Conservation (phyloP, 371 early-diverging fungal species). For the Haplosporangium sp. region DNA sequence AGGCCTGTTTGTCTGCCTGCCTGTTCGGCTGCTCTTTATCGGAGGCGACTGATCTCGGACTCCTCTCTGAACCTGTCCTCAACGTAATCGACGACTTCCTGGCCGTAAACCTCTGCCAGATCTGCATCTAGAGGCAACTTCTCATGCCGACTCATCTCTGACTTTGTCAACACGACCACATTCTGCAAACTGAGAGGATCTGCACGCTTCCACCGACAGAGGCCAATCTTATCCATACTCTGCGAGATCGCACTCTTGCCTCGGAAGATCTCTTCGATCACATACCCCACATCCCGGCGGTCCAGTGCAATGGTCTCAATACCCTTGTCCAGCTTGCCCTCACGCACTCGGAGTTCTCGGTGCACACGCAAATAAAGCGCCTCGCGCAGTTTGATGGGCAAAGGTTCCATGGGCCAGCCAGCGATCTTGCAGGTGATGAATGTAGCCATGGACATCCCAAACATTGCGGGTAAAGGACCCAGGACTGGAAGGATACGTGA, state of each 20-base stretch:
- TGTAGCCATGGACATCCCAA: constrained; percentile 92
- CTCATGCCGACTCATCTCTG: constrained; percentile 32
- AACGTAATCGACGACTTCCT: constrained; percentile 36
- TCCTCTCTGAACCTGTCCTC: constrained; percentile 42
- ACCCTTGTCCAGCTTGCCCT: constrained; percentile 56
- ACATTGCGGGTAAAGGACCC: constrained; percentile 92
- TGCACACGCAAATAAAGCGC: constrained; percentile 78
- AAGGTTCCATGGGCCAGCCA: constrained; percentile 79
- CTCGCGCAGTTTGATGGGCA: constrained; percentile 84
- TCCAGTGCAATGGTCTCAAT: constrained; percentile 67
- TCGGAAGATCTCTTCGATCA: constrained; percentile 91
- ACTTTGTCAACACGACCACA: constrained; percentile 84
- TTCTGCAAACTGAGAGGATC: constrained; percentile 78
- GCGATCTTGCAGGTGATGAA: constrained; percentile 85
- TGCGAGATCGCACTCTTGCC: constrained; percentile 84
- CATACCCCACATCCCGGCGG: constrained; percentile 80
- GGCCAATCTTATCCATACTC: constrained; percentile 75
- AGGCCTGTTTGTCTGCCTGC: too few relatives aligned
- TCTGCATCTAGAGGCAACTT: constrained; percentile 37
- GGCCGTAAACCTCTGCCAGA: constrained; percentile 38
- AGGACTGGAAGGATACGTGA: constrained; percentile 89
- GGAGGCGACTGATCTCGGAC: constrained; percentile 38
- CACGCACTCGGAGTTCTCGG: constrained; percentile 78
- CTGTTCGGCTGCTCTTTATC: constrained; percentile 8
- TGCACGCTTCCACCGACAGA: constrained; percentile 82